Evolutionary conservation across 495 filamentous ascomycete genomes (phyloP).

Genomic region (Penicillium egyptiacum): DNA sequence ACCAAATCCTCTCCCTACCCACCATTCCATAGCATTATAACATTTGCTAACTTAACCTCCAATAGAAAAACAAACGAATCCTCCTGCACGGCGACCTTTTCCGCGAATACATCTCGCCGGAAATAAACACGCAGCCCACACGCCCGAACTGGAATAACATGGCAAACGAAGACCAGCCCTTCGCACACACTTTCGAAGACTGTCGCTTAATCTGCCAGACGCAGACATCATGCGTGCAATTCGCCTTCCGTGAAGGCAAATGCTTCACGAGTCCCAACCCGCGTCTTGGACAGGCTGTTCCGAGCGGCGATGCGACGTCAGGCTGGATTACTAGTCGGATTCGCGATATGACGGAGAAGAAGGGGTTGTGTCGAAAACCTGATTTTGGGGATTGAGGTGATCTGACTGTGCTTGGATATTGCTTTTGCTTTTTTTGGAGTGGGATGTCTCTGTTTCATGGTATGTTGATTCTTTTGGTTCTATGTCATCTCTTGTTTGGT

Average conservation of each 20-base stretch:
- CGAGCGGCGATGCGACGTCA: slow-evolving; percentile 25
- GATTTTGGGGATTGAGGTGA: slow-evolving; percentile 30
- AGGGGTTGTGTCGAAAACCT: slow-evolving; percentile 33
- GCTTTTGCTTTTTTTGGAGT: neutral
- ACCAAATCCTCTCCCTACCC: slow-evolving; percentile 1
- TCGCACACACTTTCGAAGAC: slow-evolving; percentile 34
- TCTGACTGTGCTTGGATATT: neutral
- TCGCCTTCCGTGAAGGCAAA: slow-evolving; percentile 31
- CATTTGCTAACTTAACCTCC: neutral
- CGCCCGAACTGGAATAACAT: slow-evolving; percentile 49
- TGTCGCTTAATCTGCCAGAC: slow-evolving; percentile 37
- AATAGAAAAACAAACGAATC: slow-evolving; percentile 35
- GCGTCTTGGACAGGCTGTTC: slow-evolving; percentile 31
- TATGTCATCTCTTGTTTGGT: neutral
- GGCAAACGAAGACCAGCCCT: slow-evolving; percentile 36
- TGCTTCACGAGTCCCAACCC: slow-evolving; percentile 40
- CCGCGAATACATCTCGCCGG: slow-evolving; percentile 43
- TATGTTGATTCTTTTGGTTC: neutral
- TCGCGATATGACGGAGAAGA: slow-evolving; percentile 32
- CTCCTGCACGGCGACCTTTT: slow-evolving; percentile 48
- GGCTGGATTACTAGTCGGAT: slow-evolving; percentile 41
- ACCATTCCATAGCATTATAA: neutral
- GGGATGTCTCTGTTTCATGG: neutral
- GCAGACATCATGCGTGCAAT: slow-evolving; percentile 37
- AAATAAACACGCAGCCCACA: slow-evolving; percentile 29